Base-by-base conservation (phyloP, 2,329 filamentous ascomycete species). In the Cryoendolithus antarcticus region DNA sequence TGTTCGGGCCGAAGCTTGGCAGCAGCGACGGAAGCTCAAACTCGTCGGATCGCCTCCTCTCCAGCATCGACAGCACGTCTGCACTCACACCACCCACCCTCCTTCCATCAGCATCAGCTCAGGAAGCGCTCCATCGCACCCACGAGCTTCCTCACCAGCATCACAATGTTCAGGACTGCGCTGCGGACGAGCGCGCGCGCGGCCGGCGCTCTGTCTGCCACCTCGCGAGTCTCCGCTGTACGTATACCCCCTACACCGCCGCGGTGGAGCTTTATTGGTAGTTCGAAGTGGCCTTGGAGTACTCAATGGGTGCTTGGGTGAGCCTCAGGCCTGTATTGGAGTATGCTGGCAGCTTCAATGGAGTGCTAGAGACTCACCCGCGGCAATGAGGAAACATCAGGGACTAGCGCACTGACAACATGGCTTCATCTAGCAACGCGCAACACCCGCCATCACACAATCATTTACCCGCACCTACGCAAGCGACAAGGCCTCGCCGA, bases 91-190 rank as follows among this genome's bases (percentile, higher is more conserved):
- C 53, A 50, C 47, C 40, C 46, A 44, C 43, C 40, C 45, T 39
- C 43, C 39, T 30, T 36, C 33, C 39, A 40, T 40, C 39, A 34
- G 39, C 39, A 49, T 48, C 47, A 48, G 53, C 53, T 46, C 51
- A 48, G 50, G 50, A 49, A 53, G 49, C 50, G 49, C 48, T 49
- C 37, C 34, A 37, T 43, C 42, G 49, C 39, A 43, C 42, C 60
- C 62, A 61, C 37, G 34, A 61, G 57, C 56, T 55, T 61, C 57
- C 61, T 58, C 54, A 61, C 57, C 56, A 60, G 56, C 65, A 65
- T 68, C 72, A 62, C 66, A 65, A 95, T 96, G 89, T 93, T 95
- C 78, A 86, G 89, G 74, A 93, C 84, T 80, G 88, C 89, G 75
- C 77, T 96, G 72, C 80, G 88, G 75, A 86, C 93, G 77, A 93